Evolutionary conservation across 2,329 filamentous ascomycete genomes (phyloP).

Genomic region (Penicillium polonicum): DNA sequence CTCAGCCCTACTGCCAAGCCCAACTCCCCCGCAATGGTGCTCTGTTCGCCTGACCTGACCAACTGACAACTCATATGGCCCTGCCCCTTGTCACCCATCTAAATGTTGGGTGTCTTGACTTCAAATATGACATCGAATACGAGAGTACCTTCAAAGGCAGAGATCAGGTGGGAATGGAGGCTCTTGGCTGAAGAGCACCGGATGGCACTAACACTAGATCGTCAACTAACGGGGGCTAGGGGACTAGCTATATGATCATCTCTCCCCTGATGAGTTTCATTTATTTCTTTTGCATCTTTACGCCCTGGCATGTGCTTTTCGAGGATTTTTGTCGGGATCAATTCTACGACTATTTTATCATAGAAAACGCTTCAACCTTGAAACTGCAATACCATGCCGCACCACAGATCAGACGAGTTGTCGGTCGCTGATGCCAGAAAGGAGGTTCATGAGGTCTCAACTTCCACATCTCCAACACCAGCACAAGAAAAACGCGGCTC

Average conservation of each 20-base stretch:
- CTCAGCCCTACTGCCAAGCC: slow-evolving; percentile 10
- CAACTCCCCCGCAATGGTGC: not conserved
- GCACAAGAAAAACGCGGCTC: slow-evolving; percentile 17
- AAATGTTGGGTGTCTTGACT: not conserved
- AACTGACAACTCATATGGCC: slow-evolving; percentile 13
- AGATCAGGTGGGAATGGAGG: slow-evolving; percentile 16
- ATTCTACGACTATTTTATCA: not conserved
- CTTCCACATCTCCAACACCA: not conserved
- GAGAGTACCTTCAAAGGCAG: not conserved
- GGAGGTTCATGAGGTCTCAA: not conserved
- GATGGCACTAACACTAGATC: slow-evolving; percentile 21
- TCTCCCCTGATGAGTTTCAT: slow-evolving; percentile 17
- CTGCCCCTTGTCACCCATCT: slow-evolving; percentile 7
- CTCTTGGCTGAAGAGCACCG: slow-evolving; percentile 4
- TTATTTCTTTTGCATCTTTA: not conserved
- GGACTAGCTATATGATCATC: slow-evolving; percentile 23
- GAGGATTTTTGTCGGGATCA: not conserved
- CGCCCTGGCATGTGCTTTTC: slow-evolving; percentile 6
- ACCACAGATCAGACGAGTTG: slow-evolving; percentile 3
- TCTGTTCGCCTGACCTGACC: slow-evolving; percentile 21
- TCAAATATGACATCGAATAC: slow-evolving; percentile 2
- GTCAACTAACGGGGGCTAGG: slow-evolving; percentile 5
- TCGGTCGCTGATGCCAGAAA: slow-evolving; percentile 11
- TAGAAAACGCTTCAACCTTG: not conserved
- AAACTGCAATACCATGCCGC: slow-evolving; percentile 14